Evolutionary conservation across 2,329 filamentous ascomycete species (phyloP).

Genomic region (Raffaelea arxii): DNA sequence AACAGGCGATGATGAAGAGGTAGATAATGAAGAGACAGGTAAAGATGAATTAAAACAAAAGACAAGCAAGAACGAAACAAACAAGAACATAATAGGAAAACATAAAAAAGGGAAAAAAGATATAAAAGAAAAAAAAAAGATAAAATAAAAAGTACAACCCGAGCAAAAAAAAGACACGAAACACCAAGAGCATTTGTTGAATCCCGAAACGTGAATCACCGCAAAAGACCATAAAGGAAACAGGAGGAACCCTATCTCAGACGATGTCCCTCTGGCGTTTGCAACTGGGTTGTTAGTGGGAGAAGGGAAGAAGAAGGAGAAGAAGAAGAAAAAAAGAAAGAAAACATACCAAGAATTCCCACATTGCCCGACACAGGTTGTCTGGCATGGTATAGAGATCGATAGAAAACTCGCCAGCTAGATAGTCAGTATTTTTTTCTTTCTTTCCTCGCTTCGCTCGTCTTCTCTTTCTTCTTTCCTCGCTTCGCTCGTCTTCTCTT

Average conservation of each 20-base stretch:
- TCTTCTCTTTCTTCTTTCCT: too few species aligned
- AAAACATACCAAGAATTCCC: conserved; percentile 63
- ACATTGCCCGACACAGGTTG: conserved; percentile 79
- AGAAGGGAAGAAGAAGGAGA: neutral
- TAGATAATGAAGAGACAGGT: neutral
- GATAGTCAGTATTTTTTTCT: conserved; percentile 1
- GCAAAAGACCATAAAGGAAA: too few species aligned
- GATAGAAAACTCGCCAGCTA: conserved; percentile 92
- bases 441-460: too few species aligned
- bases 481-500: too few species aligned
- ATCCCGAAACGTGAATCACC: too few species aligned
- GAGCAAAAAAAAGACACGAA: neutral
- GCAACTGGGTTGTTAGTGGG: conserved; percentile 3
- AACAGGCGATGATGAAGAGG: neutral
- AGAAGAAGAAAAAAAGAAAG: neutral
- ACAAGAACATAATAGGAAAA: neutral
- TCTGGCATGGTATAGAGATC: conserved; percentile 97
- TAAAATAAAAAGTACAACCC: neutral
- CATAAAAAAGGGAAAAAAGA: neutral
- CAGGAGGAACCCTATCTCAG: conserved; percentile 1
- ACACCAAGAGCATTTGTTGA: neutral
- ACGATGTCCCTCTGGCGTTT: conserved; percentile 6
- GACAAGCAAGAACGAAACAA: neutral
- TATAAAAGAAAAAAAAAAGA: neutral
- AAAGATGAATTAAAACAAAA: neutral